These are phyloP conservation scores for Phytophthora lateralis DNA, from an alignment of 352 stramenopile genomes.

Conservation along the genomic window DNA sequence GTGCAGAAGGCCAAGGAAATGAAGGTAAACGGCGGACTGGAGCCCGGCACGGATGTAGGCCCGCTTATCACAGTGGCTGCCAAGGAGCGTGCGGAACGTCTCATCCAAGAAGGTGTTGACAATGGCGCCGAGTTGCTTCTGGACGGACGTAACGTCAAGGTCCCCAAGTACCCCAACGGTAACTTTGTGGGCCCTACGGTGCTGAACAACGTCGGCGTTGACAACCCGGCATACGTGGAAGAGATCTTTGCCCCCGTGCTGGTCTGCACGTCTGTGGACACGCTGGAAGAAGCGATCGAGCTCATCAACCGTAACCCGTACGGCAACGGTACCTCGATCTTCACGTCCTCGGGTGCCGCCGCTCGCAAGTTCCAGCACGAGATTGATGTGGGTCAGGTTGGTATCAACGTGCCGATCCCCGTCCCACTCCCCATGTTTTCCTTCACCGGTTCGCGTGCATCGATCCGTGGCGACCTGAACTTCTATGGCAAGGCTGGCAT, in stretches of 20 bases:
- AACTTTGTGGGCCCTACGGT: conserved; percentile 97
- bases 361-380: conserved; percentile 97
- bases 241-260: conserved; percentile 99
- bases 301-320: conserved; percentile 97
- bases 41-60: conserved; percentile 75
- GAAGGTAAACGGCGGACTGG: conserved; percentile 90
- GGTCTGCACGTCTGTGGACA: conserved; percentile 90
- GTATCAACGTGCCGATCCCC: conserved; percentile 97
- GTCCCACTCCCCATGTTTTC: conserved; percentile 98
- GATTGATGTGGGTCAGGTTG: conserved; percentile 96
- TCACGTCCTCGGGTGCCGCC: conserved; percentile 92
- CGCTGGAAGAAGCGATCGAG: conserved; percentile 95
- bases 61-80: conserved; percentile 92
- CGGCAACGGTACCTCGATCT: conserved; percentile 97
- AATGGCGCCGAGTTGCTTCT: conserved; percentile 90
- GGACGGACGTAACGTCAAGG: conserved; percentile 91
- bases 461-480: conserved; percentile 96
- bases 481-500: conserved; percentile 97
- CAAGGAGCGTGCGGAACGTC: conserved; percentile 86
- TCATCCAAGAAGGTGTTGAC: conserved; percentile 92
- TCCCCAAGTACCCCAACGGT: conserved; percentile 93
- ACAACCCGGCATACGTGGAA: conserved; percentile 93
- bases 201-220: conserved; percentile 77
- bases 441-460: conserved; percentile 96
- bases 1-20: conserved; percentile 90